These are phyloP conservation scores for Sporothrix phasma DNA, from an alignment of 2,329 filamentous ascomycete genomes.

Conservation along the genomic window DNA sequence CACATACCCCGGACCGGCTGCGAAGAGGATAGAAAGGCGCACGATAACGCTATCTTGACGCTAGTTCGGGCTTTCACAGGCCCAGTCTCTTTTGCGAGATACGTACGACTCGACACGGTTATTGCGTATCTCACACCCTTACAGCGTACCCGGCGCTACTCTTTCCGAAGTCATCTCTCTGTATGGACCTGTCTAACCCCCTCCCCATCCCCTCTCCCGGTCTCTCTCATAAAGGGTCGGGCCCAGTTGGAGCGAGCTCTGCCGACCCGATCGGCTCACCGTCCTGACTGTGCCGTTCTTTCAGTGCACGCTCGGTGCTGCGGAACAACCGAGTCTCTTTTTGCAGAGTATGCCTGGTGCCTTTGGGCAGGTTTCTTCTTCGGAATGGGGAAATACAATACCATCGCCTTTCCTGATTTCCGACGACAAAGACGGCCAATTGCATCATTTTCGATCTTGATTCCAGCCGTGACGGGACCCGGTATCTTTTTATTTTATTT, in stretches of 20 bases:
- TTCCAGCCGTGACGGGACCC: no score
- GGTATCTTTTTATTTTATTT: not conserved
- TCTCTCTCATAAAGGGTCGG: not conserved
- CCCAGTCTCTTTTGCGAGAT: not conserved
- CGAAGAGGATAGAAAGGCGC: not conserved
- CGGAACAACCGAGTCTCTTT: not conserved
- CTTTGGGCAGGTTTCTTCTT: not conserved
- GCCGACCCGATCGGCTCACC: constrained; percentile 7
- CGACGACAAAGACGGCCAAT: no score
- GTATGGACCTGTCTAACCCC: not conserved
- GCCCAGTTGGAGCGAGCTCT: not conserved
- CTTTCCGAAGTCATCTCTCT: not conserved
- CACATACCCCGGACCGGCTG: constrained; percentile 7
- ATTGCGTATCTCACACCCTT: not conserved
- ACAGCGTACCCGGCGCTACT: not conserved
- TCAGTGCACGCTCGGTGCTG: no score
- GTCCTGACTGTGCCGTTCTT: not conserved
- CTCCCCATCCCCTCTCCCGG: not conserved
- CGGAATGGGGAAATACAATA: no score
- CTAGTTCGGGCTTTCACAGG: not conserved
- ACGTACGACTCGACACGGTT: no score
- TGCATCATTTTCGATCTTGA: not conserved
- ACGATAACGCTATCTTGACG: not conserved
- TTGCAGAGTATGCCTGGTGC: not conserved
- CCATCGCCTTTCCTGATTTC: no score